Base-by-base conservation (phyloP, 2,329 filamentous ascomycete genomes). In the Phaeophleospora eucalypticola region DNA sequence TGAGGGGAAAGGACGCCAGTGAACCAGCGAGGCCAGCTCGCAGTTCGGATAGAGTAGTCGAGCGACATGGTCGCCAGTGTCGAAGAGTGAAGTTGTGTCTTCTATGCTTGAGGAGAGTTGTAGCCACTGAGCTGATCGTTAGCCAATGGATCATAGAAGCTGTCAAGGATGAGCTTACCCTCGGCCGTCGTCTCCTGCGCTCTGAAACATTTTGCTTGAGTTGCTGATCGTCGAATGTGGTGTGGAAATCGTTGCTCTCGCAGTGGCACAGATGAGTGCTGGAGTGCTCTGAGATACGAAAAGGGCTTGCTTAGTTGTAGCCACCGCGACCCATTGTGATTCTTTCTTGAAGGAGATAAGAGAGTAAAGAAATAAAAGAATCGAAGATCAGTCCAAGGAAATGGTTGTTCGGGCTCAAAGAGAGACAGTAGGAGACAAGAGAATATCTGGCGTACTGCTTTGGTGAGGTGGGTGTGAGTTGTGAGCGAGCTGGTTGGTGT, bases 291-390 rank as follows among this genome's bases (percentile, higher is more conserved):
- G 34, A 38, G 34, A 37, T 44, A 43, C 36, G 44, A 45, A 43
- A 43, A 20, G 44, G 29, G 37, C 32, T 36, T 35, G 41, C 40
- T 57, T 56, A 69, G 65, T 72, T 72, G 66, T 72, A 73, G 41
- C 69, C 69, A 54, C 66, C 68, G 43, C 68, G 68, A 53, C 64
- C 65, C 65, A 65, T 68, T 54, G 24, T 36, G 45, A 40, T 45
- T 42, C 51, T 53, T 48, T 49, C 38, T 42, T 42, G 24, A 20
- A 39, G 20, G 33, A 42, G 16, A 19, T 16, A 40, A 51, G 51
- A 53, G 49, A 45, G 51, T 41, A 51, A 45, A 35, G 52, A 51
- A 43, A 20, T 32, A 21, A 51, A 43, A 27, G 36, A 38, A 37
- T 40, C 27, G 20, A 20, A n/a, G 20, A 15, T 36, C 36, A 17